A percentile compares a stretch with the other conserved stretches of the same genome.
These are phyloP conservation scores for Urochloa ruziziensis DNA, from an alignment of 176 grass and related monocot genomes.

Conservation along the genomic window DNA sequence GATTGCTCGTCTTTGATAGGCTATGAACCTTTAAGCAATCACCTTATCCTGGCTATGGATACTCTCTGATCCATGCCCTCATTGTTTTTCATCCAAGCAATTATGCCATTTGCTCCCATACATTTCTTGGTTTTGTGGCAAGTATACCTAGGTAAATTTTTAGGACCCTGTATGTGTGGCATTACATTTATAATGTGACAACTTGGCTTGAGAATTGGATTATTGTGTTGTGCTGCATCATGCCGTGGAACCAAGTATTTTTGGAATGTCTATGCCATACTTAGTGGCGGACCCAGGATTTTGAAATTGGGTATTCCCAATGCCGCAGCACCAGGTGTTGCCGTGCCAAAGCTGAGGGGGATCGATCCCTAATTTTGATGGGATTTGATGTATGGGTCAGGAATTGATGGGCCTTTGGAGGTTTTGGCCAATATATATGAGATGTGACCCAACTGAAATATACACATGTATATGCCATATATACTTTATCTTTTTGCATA, in stretches of 20 bases:
- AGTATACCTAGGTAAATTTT: not conserved
- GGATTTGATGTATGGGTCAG: too few relatives aligned
- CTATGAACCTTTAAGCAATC: conserved; percentile 20
- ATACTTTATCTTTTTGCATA: too few relatives aligned
- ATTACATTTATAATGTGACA: not conserved
- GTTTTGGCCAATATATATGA: too few relatives aligned
- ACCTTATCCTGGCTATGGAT: not conserved
- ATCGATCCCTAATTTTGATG: too few relatives aligned
- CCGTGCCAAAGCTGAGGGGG: too few relatives aligned
- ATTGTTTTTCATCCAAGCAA: not conserved
- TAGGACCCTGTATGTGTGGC: not conserved
- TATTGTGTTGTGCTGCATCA: not conserved
- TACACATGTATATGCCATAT: too few relatives aligned
- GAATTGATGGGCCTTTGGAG: too few relatives aligned
- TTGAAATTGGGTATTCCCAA: too few relatives aligned
- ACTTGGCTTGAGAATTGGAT: not conserved
- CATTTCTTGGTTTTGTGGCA: conserved; percentile 21
- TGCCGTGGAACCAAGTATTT: conserved; percentile 2
- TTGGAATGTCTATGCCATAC: conserved; percentile 3
- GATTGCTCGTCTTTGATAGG: conserved; percentile 1
- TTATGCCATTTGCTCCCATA: conserved; percentile 21
- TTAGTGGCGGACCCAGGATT: too few relatives aligned
- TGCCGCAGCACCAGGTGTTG: too few relatives aligned
- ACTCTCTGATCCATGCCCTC: not conserved
- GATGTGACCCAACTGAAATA: too few relatives aligned